Percentiles rank a stretch among this genome's conserved stretches.
These are phyloP conservation scores for Pseudopediastrum boryanum DNA, from an alignment of 139 green algal species.

Conservation along the genomic window DNA sequence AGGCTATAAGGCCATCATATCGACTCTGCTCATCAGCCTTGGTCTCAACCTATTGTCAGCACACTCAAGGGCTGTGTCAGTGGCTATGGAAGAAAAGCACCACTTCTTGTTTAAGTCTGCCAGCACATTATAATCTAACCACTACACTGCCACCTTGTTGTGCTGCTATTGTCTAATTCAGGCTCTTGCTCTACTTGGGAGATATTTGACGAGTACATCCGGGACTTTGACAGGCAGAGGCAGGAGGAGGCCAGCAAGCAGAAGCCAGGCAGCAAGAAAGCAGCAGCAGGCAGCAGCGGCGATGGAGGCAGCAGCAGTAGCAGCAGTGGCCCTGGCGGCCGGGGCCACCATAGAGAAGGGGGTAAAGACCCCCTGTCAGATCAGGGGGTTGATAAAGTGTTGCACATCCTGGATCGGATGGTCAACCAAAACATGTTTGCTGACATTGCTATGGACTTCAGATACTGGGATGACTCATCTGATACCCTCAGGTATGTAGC, in stretches of 20 bases:
- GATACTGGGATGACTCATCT: constrained; percentile 93
- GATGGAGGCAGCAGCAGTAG: background rate
- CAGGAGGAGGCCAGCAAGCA: constrained; percentile 70
- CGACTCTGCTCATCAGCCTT: too few relatives aligned
- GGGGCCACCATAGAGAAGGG: constrained; percentile 2
- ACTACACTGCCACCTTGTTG: too few relatives aligned
- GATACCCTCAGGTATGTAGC: constrained; percentile 76
- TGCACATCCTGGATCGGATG: constrained; percentile 86
- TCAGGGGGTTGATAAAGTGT: constrained; percentile 13
- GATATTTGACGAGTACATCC: constrained; percentile 94
- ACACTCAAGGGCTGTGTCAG: too few relatives aligned
- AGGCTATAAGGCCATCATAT: too few relatives aligned
- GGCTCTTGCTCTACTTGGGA: constrained; percentile 82
- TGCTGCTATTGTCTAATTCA: constrained; percentile 20
- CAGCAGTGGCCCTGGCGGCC: background rate
- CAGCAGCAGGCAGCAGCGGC: constrained; percentile 39
- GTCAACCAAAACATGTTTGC: constrained; percentile 88
- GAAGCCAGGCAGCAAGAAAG: constrained; percentile 48
- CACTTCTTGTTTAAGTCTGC: too few relatives aligned
- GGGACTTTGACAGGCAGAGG: constrained; percentile 79
- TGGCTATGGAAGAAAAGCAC: too few relatives aligned
- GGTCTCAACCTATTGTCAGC: too few relatives aligned
- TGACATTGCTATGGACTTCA: constrained; percentile 92
- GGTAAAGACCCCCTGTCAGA: constrained; percentile 22
- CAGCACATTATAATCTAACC: too few relatives aligned